Base-by-base conservation (phyloP, 148 eudicot genomes). In the Linanthus parryae region DNA sequence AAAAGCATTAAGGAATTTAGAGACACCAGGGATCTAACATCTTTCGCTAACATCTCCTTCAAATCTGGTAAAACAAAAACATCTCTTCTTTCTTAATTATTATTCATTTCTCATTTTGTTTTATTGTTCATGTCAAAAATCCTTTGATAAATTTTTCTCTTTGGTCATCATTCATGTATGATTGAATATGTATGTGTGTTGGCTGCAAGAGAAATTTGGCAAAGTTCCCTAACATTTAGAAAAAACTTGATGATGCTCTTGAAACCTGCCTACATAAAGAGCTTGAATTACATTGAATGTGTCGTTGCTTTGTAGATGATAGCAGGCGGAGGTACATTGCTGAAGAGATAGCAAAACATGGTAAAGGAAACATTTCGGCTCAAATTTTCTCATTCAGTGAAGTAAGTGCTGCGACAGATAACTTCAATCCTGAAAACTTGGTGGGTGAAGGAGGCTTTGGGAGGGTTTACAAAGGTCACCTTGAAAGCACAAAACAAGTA, bases 381-480 rank as follows among this genome's bases (percentile, higher is more conserved):
- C 69, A 76, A 39, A 70, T 74, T 36, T 84, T 84, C 59, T 19
- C 75, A 56, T 87, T 57, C 60, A 26, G 25, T 0, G 99, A 92
- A 46, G 66, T 92, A 27, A 52, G 53, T 31, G 52, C 20, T 44
- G 85, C 80, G 43, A 92, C 99, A 17, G 48, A 75, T 1, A 70
- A 88, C 62, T 92, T 92, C 67, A 54, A 59, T 10, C 23, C 64
- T 19, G 65, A 73, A 0, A 61, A 38, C 57, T 65, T 87, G 64
- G 46, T 87, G 5, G 99, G 99, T 40, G 96, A 92, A 68, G 99
- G 99, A 23, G 99, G 99, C n/a, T 92, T 92, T 40, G 99, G 99
- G 9, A 73, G 76, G 53, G 99, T 92, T 53, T 84, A 92, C 83
- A 84, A 68, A 73, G 96, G 78, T 41, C 62, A 54, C 57, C 6